Evolutionary conservation across 306 rosid species (phyloP).

Genomic region (Acacia confusa): DNA sequence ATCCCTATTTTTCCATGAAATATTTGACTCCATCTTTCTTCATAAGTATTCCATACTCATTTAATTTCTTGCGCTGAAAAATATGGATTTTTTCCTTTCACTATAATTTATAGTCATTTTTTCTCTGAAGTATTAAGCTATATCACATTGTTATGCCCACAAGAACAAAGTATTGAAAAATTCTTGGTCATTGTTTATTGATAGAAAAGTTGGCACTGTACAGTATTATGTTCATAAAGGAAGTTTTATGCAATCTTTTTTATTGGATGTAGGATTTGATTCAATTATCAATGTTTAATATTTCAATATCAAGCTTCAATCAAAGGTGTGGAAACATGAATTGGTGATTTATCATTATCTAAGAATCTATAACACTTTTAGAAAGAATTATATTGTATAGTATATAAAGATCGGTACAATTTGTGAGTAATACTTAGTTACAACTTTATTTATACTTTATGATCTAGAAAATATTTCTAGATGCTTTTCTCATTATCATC

Average conservation of each 20-base stretch:
- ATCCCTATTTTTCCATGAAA: neutral
- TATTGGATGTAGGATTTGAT: neutral
- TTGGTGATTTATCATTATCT: no score
- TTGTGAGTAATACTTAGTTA: neutral
- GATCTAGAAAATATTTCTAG: neutral
- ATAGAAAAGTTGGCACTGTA: neutral
- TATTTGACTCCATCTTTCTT: neutral
- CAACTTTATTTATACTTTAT: neutral
- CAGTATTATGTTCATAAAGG: neutral
- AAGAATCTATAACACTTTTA: neutral
- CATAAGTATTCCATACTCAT: neutral
- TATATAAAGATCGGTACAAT: neutral
- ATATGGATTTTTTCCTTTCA: neutral
- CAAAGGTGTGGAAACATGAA: neutral
- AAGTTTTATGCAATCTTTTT: neutral
- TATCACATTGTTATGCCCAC: neutral
- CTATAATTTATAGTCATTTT: neutral
- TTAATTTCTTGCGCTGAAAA: neutral
- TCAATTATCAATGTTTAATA: neutral
- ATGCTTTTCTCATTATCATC: neutral
- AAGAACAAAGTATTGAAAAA: neutral
- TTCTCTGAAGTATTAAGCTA: neutral
- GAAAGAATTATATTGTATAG: neutral
- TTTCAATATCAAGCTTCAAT: neutral
- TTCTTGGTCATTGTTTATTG: neutral